Base-by-base conservation (phyloP, 2,329 filamentous ascomycete genomes). In the Cryphonectria nitschkei region DNA sequence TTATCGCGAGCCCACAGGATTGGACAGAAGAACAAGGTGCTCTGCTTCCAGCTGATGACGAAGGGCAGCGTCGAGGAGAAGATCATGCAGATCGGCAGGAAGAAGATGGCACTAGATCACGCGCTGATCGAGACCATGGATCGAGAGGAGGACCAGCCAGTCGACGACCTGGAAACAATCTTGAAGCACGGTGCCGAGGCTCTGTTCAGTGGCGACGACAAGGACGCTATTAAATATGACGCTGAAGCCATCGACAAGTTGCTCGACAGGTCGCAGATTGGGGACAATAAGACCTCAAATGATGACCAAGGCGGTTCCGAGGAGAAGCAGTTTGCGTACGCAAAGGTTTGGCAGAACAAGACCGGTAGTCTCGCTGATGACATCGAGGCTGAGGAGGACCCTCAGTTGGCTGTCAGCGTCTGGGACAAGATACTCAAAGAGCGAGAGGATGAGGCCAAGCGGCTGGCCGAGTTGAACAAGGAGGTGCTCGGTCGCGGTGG, bases 31-130 rank as follows among this genome's bases (percentile, higher is more conserved):
- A 94, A 96, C 75, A 98, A 97, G 76, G 96, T 99, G 0, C 86
- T 99, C 1, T 97, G 97, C 74, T 97, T 98, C 77, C 95, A 98
- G 79, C 83, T 99, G 0, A 94, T 97, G 85, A 98, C 94, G 1
- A 92, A 95, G 71, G 89, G 91, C 56, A 95, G 92, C 39, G 94
- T 92, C 0, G 96, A 99, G 79, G 96, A 99, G 81, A 95, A 95
- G 78, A 98, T 99, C 68, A 92, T 98, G 84, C 93, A 98, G 79
- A 94, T 97, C 75, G 96, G 96, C 7, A 92, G 94, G 76, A 97
- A 93, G 81, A 99, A 99, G 82, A 94, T 99, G 89, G 94, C 94
- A 0, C 87, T 99, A 0, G 96, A 99, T 76, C 95, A 98, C 79
- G 93, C 96, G 0, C 87, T 99, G 29, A 98, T 99, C 72, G 95